These are phyloP conservation scores for Myxozyma neotropica DNA, from an alignment of 805 yeast species.

Conservation along the genomic window DNA sequence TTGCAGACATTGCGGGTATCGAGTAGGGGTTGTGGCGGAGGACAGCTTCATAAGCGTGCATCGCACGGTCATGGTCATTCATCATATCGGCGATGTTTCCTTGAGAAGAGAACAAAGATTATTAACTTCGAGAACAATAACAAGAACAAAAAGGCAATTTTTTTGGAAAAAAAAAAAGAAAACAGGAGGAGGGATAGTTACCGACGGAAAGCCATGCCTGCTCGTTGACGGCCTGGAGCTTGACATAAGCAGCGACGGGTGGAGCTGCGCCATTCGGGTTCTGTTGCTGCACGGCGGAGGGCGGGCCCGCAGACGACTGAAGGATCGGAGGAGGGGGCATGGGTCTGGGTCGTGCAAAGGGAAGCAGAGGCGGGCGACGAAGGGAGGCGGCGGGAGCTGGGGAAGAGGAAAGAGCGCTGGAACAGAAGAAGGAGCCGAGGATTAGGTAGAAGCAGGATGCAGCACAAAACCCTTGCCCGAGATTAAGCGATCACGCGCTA, in stretches of 20 bases:
- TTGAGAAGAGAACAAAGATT: constrained; percentile 80
- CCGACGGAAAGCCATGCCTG: constrained; percentile 37
- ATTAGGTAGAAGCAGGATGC: constrained; percentile 3
- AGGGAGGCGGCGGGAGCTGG: background rate
- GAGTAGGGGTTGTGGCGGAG: constrained; percentile 83
- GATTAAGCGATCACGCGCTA: constrained; percentile 17
- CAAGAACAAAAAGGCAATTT: background rate
- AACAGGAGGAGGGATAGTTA: background rate
- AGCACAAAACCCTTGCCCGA: constrained; percentile 5
- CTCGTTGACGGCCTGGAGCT: constrained; percentile 35
- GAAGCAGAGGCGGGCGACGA: background rate
- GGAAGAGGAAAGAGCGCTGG: background rate
- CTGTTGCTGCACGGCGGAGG: constrained; percentile 11
- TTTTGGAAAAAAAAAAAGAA: background rate
- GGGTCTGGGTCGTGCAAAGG: too few relatives aligned
- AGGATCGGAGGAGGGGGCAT: constrained; percentile 17
- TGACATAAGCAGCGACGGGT: constrained; percentile 31
- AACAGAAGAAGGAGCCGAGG: background rate
- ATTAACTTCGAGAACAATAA: background rate
- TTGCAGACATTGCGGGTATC: constrained; percentile 77
- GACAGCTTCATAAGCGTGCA: constrained; percentile 84
- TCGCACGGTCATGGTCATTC: constrained; percentile 87
- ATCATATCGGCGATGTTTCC: constrained; percentile 88
- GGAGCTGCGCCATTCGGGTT: constrained; percentile 18
- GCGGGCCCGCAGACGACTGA: constrained; percentile 6